Percentiles rank a stretch among this genome's conserved stretches.
Conservation (phyloP, 2,329 filamentous ascomycete genomes). For the Curvularia lunata region DNA sequence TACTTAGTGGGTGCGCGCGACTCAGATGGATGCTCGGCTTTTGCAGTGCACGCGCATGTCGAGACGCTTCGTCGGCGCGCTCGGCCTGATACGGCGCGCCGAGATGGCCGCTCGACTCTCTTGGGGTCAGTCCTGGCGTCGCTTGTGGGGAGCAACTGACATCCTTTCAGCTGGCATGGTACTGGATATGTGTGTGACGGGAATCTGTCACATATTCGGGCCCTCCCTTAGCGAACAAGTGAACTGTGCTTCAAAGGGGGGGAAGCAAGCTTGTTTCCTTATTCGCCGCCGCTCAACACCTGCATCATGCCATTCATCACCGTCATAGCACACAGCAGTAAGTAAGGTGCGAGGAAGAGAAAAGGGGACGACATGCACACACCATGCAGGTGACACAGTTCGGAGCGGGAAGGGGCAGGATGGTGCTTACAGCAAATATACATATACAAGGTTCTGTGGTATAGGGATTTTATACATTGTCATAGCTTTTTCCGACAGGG, state of each 20-base stretch:
- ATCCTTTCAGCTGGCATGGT: background rate
- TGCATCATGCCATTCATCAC: background rate
- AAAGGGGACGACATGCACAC: background rate
- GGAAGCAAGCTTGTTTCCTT: background rate
- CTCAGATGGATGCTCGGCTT: background rate
- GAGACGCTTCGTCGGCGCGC: background rate
- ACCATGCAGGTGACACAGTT: background rate
- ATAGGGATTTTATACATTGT: background rate
- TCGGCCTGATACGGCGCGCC: background rate
- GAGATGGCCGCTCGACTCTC: background rate
- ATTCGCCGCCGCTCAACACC: conserved; percentile 1
- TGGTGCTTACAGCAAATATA: background rate
- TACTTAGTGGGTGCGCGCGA: background rate
- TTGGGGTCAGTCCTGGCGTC: background rate
- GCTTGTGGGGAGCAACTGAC: background rate
- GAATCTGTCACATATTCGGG: conserved; percentile 7
- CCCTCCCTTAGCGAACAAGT: conserved; percentile 17
- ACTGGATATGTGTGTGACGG: background rate
- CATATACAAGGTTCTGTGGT: background rate
- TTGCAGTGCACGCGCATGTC: background rate
- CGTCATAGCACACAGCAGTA: background rate
- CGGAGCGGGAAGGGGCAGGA: background rate
- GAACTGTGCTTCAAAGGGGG: conserved; percentile 6
- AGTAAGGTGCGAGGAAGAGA: background rate
- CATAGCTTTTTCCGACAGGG: background rate